Evolutionary conservation across 106 monocot genomes (phyloP), one percentile per base, ranked within the genome.

Genomic region (Dactylorhiza incarnata): DNA sequence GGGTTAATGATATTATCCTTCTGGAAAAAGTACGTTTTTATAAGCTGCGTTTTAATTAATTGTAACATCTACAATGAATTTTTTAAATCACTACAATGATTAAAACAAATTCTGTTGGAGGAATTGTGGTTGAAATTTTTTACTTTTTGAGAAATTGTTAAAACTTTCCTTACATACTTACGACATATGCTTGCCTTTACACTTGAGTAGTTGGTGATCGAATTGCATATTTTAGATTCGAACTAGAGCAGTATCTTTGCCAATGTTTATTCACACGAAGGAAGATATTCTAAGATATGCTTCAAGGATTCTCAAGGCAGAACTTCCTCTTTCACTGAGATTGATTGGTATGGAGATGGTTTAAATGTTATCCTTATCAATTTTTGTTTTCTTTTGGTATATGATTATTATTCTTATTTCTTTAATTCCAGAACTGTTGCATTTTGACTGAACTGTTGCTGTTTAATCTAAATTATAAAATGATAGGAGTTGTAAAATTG

Each of bases 251-350:
- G 12, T 81, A 68, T 83, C 99, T 73, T 46, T 92, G 73, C 87
- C 81, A 45, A 94, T 85, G 59, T 94, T 74, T 79, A 83, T 94
- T 62, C 88, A 87, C 22, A 90, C 94, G 25, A 92, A 88, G 77
- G 94, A 94, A 73, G 91, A 99, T 48, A 99, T 99, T 74, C 74
- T 94, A 66, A 71, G 9, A 20, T 76, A 85, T 82, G 99, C 88
- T 84, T 82, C 78, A 59, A 92, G 85, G 74, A 80, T 99, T 75
- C 82, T 99, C n/a, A 91, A 86, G 77, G 86, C 91, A 68, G 94
- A 99, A 79, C 86, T 99, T 72, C 99, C 99, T 77, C 77, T 92
- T 72, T 86, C 99, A 70, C 71, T 94, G 76, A 99, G 99, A 78
- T 81, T 99, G 66, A 88, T 94, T 56, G 99, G 99, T 99, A 90